Evolutionary conservation across 306 rosid species (phyloP), one percentile per base, ranked within the genome.

Genomic region (Canavalia gladiata): DNA sequence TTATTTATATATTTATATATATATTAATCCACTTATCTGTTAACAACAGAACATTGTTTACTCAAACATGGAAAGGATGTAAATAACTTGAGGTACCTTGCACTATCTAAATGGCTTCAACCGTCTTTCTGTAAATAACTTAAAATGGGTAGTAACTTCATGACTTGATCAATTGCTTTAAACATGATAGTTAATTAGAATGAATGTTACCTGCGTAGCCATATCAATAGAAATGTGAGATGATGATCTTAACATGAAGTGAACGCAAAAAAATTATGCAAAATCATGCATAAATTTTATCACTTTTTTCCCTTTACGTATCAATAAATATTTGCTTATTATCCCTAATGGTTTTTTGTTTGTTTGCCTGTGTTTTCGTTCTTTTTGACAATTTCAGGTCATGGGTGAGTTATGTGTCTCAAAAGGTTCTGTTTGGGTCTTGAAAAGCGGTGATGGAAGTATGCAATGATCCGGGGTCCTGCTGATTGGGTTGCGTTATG

Each of bases 331-430:
- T 42, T 37, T 60, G 72, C 71, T 71, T 64, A 31, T 66, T 28
- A 73, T 79, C 10, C 10, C 77, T 60, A 76, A 64, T 39, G 18
- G 7, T 31, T 0, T n/a, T 6, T 55, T 60, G 8, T n/a, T 42
- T 79, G 72, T 66, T 2, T 65, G 30, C 25, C 50, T 45, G 28
- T 63, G 0, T n/a, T 11, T 37, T 71, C 39, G 9, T 33, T 77
- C 45, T 71, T 46, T 54, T 65, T 37, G 63, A 67, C 68, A 76
- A 65, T 51, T 63, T 41, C 97, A 95, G 98, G 97, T 91, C 33
- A 87, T 95, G 90, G 65, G 31, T 67, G 98, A 95, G 28, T 64
- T 95, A n/a, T 95, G 98, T 41, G 77, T 81, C 58, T 87, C 90
- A 63, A 88, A 39, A 51, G 97, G 94, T 68, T 90, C 97, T 37